phyloP scores from a whole-genome alignment of 305 asterid species.

The Fraxinus nigra region DNA sequence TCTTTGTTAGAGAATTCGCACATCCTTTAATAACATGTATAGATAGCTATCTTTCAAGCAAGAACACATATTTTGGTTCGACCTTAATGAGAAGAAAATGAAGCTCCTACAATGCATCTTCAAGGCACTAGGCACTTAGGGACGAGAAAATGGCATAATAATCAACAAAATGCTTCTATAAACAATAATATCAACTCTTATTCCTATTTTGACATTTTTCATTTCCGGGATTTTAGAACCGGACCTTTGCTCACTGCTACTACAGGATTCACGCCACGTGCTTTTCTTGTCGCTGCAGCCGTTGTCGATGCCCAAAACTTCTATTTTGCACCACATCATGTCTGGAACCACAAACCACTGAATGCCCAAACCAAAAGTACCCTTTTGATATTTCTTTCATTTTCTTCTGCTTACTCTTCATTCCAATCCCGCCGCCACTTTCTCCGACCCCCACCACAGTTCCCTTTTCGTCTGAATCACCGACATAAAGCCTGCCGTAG shows the following conservation, averaged over 20 bases:
- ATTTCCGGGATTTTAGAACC: not conserved
- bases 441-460: not conserved
- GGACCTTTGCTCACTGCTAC: not conserved
- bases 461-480: not conserved
- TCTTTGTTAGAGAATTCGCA: not conserved
- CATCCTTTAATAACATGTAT: not conserved
- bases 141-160: not conserved
- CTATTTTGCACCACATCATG: constrained; percentile 27
- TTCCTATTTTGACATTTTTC: not conserved
- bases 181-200: not conserved
- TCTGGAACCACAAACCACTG: constrained; percentile 30
- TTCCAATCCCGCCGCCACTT: not conserved
- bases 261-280: not conserved
- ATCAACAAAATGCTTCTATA: not conserved
- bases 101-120: not conserved
- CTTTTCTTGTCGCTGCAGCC: constrained; percentile 9
- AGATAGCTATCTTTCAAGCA: not conserved
- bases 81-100: not conserved
- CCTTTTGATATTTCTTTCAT: constrained; percentile 19
- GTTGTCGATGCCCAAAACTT: not conserved
- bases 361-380: constrained; percentile 21
- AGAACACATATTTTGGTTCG: not conserved
- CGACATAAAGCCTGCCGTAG: not conserved
- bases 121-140: not conserved
- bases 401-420: not conserved